These are phyloP conservation scores for Leccinum subgranulosum DNA, from an alignment of 768 basidiomycete species.

Conservation along the genomic window DNA sequence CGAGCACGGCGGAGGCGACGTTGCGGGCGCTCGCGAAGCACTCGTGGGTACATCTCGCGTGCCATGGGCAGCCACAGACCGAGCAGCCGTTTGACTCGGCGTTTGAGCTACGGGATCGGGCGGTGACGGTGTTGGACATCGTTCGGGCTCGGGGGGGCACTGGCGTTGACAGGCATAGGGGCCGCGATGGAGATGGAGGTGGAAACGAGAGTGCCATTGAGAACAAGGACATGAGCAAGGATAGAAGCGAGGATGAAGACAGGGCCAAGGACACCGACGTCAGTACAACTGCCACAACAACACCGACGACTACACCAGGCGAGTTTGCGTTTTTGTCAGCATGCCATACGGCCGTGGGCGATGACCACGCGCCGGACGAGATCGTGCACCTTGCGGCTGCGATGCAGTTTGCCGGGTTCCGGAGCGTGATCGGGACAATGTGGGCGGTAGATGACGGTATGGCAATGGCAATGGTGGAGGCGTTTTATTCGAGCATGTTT, in stretches of 20 bases:
- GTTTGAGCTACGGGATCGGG: constrained; percentile 23
- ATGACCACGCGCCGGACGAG: constrained; percentile 28
- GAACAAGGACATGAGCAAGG: not conserved
- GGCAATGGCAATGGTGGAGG: constrained; percentile 17
- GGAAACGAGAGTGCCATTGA: not conserved
- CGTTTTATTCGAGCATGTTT: constrained; percentile 23
- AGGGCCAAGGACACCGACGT: not conserved
- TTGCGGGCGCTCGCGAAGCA: constrained; percentile 15
- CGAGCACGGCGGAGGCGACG: constrained; percentile 14
- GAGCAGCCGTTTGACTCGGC: constrained; percentile 26
- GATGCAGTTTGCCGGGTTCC: constrained; percentile 35
- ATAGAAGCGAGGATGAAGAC: not conserved
- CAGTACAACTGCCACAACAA: not conserved
- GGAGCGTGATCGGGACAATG: constrained; percentile 35
- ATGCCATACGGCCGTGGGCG: constrained; percentile 30
- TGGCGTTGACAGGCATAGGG: constrained; percentile 3
- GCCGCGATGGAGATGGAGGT: not conserved
- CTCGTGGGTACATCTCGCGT: constrained; percentile 32
- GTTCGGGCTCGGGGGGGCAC: not conserved
- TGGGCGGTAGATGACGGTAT: constrained; percentile 31
- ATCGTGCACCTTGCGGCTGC: constrained; percentile 34
- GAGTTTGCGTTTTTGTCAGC: constrained; percentile 36
- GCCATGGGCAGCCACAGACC: constrained; percentile 25
- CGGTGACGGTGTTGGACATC: constrained; percentile 15
- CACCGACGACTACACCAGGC: not conserved